Percentiles rank a stretch among this genome's conserved stretches.
phyloP scores from a whole-genome alignment of 768 basidiomycete genomes.

The Floccularia luteovirens region DNA sequence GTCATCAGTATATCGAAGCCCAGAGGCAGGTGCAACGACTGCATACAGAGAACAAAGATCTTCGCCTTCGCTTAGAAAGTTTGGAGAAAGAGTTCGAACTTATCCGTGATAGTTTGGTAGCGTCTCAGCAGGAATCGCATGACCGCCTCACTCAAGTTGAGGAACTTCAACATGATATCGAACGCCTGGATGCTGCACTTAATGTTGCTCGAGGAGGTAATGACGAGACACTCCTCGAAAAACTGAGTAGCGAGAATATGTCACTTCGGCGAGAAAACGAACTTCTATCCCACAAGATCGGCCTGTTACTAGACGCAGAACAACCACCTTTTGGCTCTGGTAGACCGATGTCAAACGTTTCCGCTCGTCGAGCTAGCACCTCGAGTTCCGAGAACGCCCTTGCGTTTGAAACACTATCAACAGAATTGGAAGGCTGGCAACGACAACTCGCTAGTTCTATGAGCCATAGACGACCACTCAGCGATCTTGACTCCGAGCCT shows the following conservation, averaged over 20 bases:
- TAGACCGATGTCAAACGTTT: slow-evolving; percentile 52
- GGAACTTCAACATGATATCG: slow-evolving; percentile 76
- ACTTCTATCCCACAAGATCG: slow-evolving; percentile 87
- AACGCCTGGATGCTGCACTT: slow-evolving; percentile 66
- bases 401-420: slow-evolving; percentile 72
- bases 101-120: slow-evolving; percentile 61
- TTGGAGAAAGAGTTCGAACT: slow-evolving; percentile 71
- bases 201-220: slow-evolving; percentile 68
- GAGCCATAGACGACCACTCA: slow-evolving; percentile 63
- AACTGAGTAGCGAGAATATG: slow-evolving; percentile 76
- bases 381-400: slow-evolving; percentile 79
- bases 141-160: slow-evolving; percentile 70
- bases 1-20: slow-evolving; percentile 66
- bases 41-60: slow-evolving; percentile 67
- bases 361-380: slow-evolving; percentile 56
- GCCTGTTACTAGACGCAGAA: slow-evolving; percentile 80
- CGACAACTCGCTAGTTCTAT: slow-evolving; percentile 76
- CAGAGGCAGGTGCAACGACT: slow-evolving; percentile 72
- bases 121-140: slow-evolving; percentile 72
- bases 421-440: slow-evolving; percentile 83
- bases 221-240: slow-evolving; percentile 73
- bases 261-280: slow-evolving; percentile 79
- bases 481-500: slow-evolving; percentile 60
- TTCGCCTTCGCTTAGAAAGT: slow-evolving; percentile 62
- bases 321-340: slow-evolving; percentile 62